Conservation (phyloP, 2,329 filamentous ascomycete species). For the Colletotrichum agaves region DNA sequence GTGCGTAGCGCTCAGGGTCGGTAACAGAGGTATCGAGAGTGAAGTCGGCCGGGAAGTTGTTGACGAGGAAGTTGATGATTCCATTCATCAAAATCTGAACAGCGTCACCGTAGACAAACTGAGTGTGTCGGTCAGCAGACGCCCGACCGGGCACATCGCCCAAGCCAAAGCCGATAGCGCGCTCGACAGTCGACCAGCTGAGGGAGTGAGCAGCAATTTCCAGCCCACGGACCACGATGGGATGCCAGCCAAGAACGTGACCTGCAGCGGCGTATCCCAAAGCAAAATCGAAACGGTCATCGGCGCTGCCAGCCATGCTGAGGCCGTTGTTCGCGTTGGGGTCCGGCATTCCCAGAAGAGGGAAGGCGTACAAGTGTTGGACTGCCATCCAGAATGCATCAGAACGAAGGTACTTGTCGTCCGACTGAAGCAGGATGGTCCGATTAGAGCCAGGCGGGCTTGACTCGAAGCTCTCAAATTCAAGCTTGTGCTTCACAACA, state of each 20-base stretch:
- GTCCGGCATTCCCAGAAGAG: slow-evolving; percentile 54
- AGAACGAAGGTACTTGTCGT: slow-evolving; percentile 63
- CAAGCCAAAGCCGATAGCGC: slow-evolving; percentile 68
- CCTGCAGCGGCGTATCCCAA: slow-evolving; percentile 74
- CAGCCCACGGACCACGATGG: slow-evolving; percentile 67
- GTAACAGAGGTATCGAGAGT: slow-evolving; percentile 61
- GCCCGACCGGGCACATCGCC: slow-evolving; percentile 43
- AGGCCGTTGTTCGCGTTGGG: slow-evolving; percentile 45
- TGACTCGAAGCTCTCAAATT: slow-evolving; percentile 27
- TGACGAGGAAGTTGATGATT: slow-evolving; percentile 68
- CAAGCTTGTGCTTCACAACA: slow-evolving; percentile 44
- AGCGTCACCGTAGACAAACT: slow-evolving; percentile 65
- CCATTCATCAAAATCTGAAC: slow-evolving; percentile 65
- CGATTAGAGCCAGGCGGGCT: slow-evolving; percentile 45
- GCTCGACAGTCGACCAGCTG: slow-evolving; percentile 71
- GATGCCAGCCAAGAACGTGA: slow-evolving; percentile 64
- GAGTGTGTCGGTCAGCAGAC: slow-evolving; percentile 46
- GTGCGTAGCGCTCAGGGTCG: slow-evolving; percentile 51
- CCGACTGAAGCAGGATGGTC: slow-evolving; percentile 58
- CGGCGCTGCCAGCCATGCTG: slow-evolving; percentile 50
- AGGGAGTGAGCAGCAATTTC: slow-evolving; percentile 68
- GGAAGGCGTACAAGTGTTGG: slow-evolving; percentile 67
- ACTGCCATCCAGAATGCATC: slow-evolving; percentile 67
- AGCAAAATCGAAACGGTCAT: slow-evolving; percentile 63
- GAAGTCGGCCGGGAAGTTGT: slow-evolving; percentile 70